A percentile compares a stretch with the other conserved stretches of the same genome.
These are phyloP conservation scores for Herpotrichia juniperi DNA, from an alignment of 2,329 filamentous ascomycete species.

Conservation along the genomic window DNA sequence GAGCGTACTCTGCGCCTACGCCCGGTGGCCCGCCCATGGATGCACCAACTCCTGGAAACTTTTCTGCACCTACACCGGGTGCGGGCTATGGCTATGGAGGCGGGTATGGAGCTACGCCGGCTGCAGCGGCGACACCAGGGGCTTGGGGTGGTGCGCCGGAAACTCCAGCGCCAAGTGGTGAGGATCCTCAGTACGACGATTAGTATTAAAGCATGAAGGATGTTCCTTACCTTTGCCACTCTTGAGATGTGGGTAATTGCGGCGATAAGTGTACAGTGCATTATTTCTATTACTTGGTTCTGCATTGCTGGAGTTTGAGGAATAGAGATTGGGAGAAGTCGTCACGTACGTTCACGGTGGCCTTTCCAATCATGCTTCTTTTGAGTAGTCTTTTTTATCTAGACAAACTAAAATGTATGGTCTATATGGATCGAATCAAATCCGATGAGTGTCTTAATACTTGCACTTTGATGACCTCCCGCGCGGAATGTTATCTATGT, in stretches of 20 bases:
- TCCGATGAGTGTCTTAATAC: no score
- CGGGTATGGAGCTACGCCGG: constrained; percentile 45
- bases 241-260: no score
- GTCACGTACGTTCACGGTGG: not conserved
- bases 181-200: constrained; percentile 25
- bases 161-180: constrained; percentile 54
- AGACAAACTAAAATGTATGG: not conserved
- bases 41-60: constrained; percentile 48
- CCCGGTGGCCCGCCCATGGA: constrained; percentile 44
- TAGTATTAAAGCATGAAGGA: not conserved
- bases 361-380: not conserved
- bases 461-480: no score
- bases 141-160: constrained; percentile 61
- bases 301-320: constrained; percentile 1
- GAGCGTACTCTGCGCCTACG: constrained; percentile 44
- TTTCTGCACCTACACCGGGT: constrained; percentile 46
- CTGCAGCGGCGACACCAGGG: constrained; percentile 65
- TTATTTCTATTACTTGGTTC: not conserved
- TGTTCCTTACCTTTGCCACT: not conserved
- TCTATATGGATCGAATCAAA: not conserved
- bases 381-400: not conserved
- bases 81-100: constrained; percentile 25
- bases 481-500: no score
- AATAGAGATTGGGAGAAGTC: not conserved
- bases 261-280: not conserved